Evolutionary conservation across 208 protist genomes (phyloP).

Genomic region (Phytomonas francai): DNA sequence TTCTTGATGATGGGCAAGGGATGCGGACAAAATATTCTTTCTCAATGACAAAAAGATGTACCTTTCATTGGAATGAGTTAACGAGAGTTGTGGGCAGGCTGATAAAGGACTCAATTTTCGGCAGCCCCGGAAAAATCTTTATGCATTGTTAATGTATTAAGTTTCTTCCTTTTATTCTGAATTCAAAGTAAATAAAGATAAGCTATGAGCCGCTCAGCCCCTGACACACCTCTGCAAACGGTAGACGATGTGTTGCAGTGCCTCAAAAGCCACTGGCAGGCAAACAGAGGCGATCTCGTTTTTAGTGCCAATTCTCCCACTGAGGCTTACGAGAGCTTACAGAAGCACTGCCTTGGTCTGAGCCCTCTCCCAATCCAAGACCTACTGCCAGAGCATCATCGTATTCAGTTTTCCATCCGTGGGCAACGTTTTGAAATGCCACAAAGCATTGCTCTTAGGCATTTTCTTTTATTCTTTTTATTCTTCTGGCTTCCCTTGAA

Average conservation of each 20-base stretch:
- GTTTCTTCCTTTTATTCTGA: neutral
- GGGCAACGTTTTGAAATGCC: conserved; percentile 65
- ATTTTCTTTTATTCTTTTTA: conserved; percentile 36
- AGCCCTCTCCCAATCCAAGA: conserved; percentile 9
- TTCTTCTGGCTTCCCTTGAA: conserved; percentile 28
- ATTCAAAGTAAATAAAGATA: neutral
- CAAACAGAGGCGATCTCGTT: neutral
- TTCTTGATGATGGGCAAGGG: neutral
- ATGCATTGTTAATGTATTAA: neutral
- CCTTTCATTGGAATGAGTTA: neutral
- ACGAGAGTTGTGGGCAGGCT: neutral
- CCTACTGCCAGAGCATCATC: conserved; percentile 15
- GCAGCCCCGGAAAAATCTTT: neutral
- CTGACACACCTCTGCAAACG: neutral
- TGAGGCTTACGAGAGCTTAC: neutral
- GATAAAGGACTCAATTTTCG: neutral
- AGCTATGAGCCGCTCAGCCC: neutral
- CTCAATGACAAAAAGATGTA: neutral
- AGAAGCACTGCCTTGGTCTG: neutral
- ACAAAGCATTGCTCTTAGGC: conserved; percentile 31
- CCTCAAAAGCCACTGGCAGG: neutral
- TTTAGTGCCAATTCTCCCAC: neutral
- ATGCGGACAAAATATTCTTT: neutral
- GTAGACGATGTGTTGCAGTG: conserved; percentile 6
- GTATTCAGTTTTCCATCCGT: conserved; percentile 55